A percentile compares a stretch with the other conserved stretches of the same genome.
Conservation (phyloP, 495 filamentous ascomycete genomes). For the Emericellopsis terricola region DNA sequence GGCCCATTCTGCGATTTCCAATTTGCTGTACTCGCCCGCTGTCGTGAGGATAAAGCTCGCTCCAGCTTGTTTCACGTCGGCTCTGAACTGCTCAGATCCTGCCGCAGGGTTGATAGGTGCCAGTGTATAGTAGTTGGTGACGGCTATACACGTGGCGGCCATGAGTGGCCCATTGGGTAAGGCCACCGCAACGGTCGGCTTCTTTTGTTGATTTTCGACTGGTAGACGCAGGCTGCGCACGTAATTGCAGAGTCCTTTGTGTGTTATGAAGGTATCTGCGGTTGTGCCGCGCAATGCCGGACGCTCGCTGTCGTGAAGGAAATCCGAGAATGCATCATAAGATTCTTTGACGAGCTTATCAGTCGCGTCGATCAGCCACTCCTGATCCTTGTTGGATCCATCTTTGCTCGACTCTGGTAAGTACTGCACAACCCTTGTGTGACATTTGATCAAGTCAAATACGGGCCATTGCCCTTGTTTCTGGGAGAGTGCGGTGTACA, state of each 20-base stretch:
- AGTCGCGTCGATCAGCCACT: background rate
- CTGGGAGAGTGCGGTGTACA: background rate
- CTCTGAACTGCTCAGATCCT: slow-evolving; percentile 9
- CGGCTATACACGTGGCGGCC: slow-evolving; percentile 11
- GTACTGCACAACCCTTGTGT: background rate
- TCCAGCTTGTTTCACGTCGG: slow-evolving; percentile 8
- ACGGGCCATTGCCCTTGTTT: slow-evolving; percentile 1
- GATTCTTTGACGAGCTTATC: slow-evolving; percentile 1
- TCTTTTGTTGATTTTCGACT: background rate
- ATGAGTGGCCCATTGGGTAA: slow-evolving; percentile 17
- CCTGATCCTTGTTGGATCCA: background rate
- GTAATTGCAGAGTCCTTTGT: slow-evolving; percentile 2
- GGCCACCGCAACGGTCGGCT: slow-evolving; percentile 16
- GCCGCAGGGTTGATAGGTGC: slow-evolving; percentile 14
- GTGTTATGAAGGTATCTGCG: slow-evolving; percentile 1
- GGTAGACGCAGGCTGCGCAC: slow-evolving; percentile 2
- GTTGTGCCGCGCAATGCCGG: slow-evolving; percentile 1
- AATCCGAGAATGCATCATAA: background rate
- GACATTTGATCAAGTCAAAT: background rate
- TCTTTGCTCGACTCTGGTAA: background rate
- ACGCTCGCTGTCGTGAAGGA: background rate
- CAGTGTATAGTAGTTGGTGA: slow-evolving; percentile 14
- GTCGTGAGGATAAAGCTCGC: slow-evolving; percentile 6
- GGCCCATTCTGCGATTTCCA: slow-evolving; percentile 3
- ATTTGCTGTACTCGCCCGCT: slow-evolving; percentile 3